Conservation (phyloP, 2,329 filamentous ascomycete species). For the Zymoseptoria pseudotritici region DNA sequence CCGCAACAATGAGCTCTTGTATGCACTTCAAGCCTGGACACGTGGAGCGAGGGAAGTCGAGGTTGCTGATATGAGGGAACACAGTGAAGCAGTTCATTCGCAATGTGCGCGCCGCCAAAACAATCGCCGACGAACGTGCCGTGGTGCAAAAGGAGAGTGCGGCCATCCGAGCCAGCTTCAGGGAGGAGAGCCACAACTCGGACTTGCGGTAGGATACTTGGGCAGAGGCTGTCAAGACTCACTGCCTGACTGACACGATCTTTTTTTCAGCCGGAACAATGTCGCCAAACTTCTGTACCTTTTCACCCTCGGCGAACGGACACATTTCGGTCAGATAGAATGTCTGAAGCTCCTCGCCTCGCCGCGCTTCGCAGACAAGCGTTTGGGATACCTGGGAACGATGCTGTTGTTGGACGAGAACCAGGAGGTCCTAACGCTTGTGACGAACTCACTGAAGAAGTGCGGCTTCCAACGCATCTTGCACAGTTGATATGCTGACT, state of each 20-base stretch:
- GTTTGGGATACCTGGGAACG: conserved; percentile 88
- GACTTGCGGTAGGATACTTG: conserved; percentile 65
- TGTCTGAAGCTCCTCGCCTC: conserved; percentile 95
- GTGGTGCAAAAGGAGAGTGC: conserved; percentile 99
- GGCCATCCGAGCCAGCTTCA: conserved; percentile 91
- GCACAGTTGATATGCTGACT: conserved; percentile 10
- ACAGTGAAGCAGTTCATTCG: conserved; percentile 99
- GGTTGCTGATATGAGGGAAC: conserved; percentile 1
- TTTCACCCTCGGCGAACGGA: conserved; percentile 93
- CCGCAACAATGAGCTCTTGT: conserved; percentile 14
- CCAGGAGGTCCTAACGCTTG: conserved; percentile 91
- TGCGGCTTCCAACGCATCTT: conserved; percentile 38
- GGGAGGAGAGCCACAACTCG: conserved; percentile 91
- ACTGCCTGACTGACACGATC: conserved; percentile 2
- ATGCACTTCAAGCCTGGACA: conserved; percentile 3
- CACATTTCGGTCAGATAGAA: conserved; percentile 98
- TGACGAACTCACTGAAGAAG: conserved; percentile 98
- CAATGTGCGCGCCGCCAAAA: conserved; percentile 96
- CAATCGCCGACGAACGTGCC: conserved; percentile 94
- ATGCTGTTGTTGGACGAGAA: conserved; percentile 97
- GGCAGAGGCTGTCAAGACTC: background rate
- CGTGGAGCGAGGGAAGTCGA: background rate
- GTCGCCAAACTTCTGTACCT: conserved; percentile 97
- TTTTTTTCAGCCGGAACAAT: conserved; percentile 74
- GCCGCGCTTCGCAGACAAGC: conserved; percentile 94